Conservation (phyloP, 768 basidiomycete species). For the Xerocomus spinulosus region DNA sequence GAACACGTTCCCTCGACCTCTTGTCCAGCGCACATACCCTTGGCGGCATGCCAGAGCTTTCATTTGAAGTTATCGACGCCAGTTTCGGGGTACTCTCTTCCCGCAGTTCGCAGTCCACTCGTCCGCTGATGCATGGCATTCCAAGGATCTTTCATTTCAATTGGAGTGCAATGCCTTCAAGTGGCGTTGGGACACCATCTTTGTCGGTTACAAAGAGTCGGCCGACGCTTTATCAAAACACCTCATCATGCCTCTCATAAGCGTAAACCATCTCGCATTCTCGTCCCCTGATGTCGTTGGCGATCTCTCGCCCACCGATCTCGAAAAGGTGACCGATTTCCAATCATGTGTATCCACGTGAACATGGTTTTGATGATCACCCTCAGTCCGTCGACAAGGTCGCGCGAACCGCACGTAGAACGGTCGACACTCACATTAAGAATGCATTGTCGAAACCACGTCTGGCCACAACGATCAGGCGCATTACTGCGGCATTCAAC, state of each 20-base stretch:
- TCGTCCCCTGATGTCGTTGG: conserved; percentile 53
- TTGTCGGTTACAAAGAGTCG: conserved; percentile 57
- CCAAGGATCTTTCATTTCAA: conserved; percentile 63
- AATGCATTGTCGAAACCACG: conserved; percentile 68
- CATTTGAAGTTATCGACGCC: conserved; percentile 58
- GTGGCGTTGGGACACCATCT: conserved; percentile 78
- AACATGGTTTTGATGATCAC: conserved; percentile 1
- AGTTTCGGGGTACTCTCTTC: conserved; percentile 48
- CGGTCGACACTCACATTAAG: conserved; percentile 65
- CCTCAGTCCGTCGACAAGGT: conserved; percentile 63
- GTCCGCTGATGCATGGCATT: conserved; percentile 12
- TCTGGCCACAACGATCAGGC: conserved; percentile 59
- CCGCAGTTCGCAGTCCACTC: conserved; percentile 2
- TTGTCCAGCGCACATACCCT: conserved; percentile 58
- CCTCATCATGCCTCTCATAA: conserved; percentile 73
- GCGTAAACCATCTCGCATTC: conserved; percentile 63
- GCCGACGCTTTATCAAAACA: conserved; percentile 76
- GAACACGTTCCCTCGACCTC: conserved; percentile 48
- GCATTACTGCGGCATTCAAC: conserved; percentile 70
- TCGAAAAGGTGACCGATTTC: conserved; percentile 53
- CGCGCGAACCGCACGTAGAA: conserved; percentile 64
- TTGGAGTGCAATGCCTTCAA: conserved; percentile 57
- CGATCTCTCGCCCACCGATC: conserved; percentile 51
- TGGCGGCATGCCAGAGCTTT: conserved; percentile 50
- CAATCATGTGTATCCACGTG: conserved; percentile 3